Percentiles rank a stretch among this genome's conserved stretches.
Evolutionary conservation across 768 basidiomycete species (phyloP).

Genomic region (Mycena pura): DNA sequence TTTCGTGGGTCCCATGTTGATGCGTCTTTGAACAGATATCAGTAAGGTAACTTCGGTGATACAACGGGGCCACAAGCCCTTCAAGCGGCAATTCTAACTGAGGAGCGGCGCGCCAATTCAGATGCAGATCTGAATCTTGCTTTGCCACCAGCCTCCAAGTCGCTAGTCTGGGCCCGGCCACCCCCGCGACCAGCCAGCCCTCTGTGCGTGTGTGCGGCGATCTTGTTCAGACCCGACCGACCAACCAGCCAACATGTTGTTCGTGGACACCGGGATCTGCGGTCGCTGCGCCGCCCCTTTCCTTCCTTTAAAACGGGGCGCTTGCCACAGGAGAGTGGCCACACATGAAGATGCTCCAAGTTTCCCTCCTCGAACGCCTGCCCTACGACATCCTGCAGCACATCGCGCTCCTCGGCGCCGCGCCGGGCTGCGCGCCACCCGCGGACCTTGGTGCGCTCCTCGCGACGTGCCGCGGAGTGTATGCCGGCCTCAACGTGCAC

Average conservation of each 20-base stretch:
- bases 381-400: slow-evolving; percentile 65
- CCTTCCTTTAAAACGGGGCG: slow-evolving; percentile 27
- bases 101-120: neutral
- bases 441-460: slow-evolving; percentile 50
- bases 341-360: slow-evolving; percentile 43
- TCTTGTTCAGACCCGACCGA: slow-evolving; percentile 17
- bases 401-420: slow-evolving; percentile 55
- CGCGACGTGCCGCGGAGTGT: slow-evolving; percentile 51
- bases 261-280: slow-evolving; percentile 19
- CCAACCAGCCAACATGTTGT: slow-evolving; percentile 22
- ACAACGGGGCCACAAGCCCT: neutral
- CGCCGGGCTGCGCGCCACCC: slow-evolving; percentile 46
- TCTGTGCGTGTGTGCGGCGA: slow-evolving; percentile 9
- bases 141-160: neutral
- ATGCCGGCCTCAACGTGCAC: slow-evolving; percentile 48
- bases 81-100: slow-evolving; percentile 6
- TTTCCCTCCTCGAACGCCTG: slow-evolving; percentile 52
- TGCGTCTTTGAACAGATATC: neutral
- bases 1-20: slow-evolving; percentile 14
- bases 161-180: neutral
- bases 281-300: slow-evolving; percentile 15
- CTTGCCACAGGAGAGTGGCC: neutral
- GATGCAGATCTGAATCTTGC: slow-evolving; percentile 18
- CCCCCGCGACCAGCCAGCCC: too few relatives aligned
- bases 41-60: slow-evolving; percentile 20